phyloP scores from a whole-genome alignment of 306 rosid genomes.

The Lithocarpus polystachyus region DNA sequence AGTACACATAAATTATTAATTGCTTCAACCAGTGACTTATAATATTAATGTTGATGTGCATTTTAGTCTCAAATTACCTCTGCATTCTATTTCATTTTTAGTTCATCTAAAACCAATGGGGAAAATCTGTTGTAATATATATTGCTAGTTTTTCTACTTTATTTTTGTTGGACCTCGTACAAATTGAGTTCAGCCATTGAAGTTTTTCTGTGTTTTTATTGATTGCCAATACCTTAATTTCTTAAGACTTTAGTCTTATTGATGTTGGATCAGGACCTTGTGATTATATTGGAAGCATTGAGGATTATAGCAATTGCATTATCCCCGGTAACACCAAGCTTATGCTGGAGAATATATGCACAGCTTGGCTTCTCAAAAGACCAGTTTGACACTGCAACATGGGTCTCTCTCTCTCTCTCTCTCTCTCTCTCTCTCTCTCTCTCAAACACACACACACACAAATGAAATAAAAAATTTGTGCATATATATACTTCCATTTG shows the following conservation, averaged over 20 bases:
- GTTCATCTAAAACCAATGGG: background rate
- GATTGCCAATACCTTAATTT: conserved; percentile 14
- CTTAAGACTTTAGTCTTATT: background rate
- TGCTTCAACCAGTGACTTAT: background rate
- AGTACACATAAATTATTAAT: background rate
- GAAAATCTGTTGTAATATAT: background rate
- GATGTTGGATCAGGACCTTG: conserved; percentile 76
- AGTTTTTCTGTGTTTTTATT: background rate
- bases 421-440: background rate
- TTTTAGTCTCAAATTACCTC: background rate
- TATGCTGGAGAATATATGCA: conserved; percentile 81
- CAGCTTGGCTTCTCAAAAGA: conserved; percentile 82
- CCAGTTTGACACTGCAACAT: conserved; percentile 69
- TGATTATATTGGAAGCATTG: conserved; percentile 77
- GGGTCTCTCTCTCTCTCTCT: conserved; percentile 61
- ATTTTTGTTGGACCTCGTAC: background rate
- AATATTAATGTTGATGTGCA: background rate
- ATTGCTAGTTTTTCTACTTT: background rate
- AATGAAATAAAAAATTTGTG: background rate
- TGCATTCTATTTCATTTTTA: background rate
- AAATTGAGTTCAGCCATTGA: background rate
- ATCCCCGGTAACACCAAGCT: conserved; percentile 72
- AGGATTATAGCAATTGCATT: conserved; percentile 79
- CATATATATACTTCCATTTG: conserved; percentile 14
- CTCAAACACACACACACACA: background rate